Percentiles rank a stretch among this genome's conserved stretches.
phyloP scores from a whole-genome alignment of 805 yeast species.

The Wickerhamomyces bovis region DNA sequence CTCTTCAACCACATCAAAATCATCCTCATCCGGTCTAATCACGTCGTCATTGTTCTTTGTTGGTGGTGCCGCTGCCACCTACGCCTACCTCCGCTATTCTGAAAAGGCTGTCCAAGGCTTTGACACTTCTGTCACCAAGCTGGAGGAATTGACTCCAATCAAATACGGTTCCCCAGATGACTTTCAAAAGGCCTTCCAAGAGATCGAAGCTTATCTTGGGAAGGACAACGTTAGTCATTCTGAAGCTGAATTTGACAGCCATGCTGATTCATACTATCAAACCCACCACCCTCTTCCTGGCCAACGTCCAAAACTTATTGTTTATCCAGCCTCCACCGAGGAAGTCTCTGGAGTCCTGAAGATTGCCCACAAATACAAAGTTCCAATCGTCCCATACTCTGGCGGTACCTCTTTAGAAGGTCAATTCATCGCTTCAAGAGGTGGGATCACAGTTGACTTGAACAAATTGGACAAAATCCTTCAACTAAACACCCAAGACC shows the following conservation, averaged over 20 bases:
- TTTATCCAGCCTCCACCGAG: conserved; percentile 59
- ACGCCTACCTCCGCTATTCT: conserved; percentile 3
- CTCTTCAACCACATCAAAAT: background rate
- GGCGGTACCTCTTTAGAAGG: conserved; percentile 83
- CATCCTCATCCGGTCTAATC: background rate
- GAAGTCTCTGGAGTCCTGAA: conserved; percentile 61
- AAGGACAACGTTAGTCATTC: conserved; percentile 28
- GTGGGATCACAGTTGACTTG: conserved; percentile 61
- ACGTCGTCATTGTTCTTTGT: conserved; percentile 10
- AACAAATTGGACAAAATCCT: conserved; percentile 54
- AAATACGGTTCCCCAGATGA: conserved; percentile 34
- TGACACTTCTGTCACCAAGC: conserved; percentile 28
- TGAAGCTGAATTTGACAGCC: conserved; percentile 40
- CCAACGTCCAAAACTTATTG: conserved; percentile 52
- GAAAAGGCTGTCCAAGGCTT: background rate
- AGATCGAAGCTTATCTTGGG: conserved; percentile 35
- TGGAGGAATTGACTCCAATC: conserved; percentile 32
- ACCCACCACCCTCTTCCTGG: conserved; percentile 57
- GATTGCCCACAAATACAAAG: conserved; percentile 49
- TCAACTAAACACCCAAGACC: conserved; percentile 51
- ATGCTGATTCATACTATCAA: conserved; percentile 54
- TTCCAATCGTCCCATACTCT: conserved; percentile 73
- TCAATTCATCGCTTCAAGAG: conserved; percentile 67
- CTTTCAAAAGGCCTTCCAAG: conserved; percentile 33
- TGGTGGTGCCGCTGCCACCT: conserved; percentile 14